Percentiles rank a stretch among this genome's conserved stretches.
Evolutionary conservation across 805 yeast genomes (phyloP).

Genomic region (Lipomyces sp.): DNA sequence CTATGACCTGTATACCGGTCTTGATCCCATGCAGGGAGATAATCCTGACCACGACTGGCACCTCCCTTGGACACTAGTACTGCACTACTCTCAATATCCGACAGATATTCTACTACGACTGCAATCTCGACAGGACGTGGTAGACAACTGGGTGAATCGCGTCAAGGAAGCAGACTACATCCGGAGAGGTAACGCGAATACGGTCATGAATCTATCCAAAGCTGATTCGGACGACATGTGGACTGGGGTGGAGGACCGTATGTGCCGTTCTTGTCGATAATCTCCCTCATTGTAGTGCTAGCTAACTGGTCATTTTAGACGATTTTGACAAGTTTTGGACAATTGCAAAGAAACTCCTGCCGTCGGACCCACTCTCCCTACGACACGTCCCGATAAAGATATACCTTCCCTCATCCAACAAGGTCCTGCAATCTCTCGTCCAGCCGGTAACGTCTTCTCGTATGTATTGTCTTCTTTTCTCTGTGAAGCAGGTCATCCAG

Average conservation of each 20-base stretch:
- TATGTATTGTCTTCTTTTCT: slow-evolving; percentile 11
- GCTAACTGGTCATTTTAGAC: neutral
- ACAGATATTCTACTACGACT: slow-evolving; percentile 44
- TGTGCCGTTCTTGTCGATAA: neutral
- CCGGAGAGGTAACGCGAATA: slow-evolving; percentile 70
- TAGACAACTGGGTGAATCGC: slow-evolving; percentile 66
- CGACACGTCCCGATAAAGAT: slow-evolving; percentile 37
- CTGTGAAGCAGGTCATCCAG: too few relatives aligned
- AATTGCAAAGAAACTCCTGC: slow-evolving; percentile 31
- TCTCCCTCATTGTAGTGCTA: neutral
- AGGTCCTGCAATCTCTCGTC: slow-evolving; percentile 39
- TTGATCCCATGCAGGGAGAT: slow-evolving; percentile 36
- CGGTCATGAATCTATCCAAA: slow-evolving; percentile 72
- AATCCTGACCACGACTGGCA: slow-evolving; percentile 19
- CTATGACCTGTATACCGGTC: slow-evolving; percentile 52
- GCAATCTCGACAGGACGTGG: slow-evolving; percentile 38
- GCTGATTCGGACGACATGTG: slow-evolving; percentile 58
- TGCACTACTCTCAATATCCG: slow-evolving; percentile 48
- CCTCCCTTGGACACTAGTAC: slow-evolving; percentile 48
- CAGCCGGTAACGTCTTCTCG: slow-evolving; percentile 19
- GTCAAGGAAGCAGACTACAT: slow-evolving; percentile 79
- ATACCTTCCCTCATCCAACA: slow-evolving; percentile 40
- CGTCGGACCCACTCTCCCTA: slow-evolving; percentile 23
- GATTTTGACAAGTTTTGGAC: slow-evolving; percentile 34
- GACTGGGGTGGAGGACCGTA: slow-evolving; percentile 43